Evolutionary conservation across 257 asterid species (phyloP), one percentile per base, ranked within the genome.

Genomic region (Jacaranda mimosifolia): DNA sequence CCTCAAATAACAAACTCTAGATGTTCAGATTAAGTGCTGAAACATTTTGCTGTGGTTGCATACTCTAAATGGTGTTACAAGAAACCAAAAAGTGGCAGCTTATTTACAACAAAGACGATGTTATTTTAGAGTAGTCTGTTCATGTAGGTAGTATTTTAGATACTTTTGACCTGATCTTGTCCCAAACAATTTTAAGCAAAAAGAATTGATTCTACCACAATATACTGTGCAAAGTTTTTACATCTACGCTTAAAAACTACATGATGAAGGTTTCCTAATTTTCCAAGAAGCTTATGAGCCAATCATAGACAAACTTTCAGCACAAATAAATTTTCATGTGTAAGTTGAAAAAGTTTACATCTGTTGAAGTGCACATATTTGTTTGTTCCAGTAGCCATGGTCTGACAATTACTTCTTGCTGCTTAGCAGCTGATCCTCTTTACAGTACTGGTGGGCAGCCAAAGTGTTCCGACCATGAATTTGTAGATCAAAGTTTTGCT

Each of bases 361-460:
- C 40, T 42, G n/a, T 62, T 59, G 52, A 42, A 38, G 62, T 48
- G 68, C 21, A 38, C 19, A 55, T 26, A 65, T 39, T 58, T 59
- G 58, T 84, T 63, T 58, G 42, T 26, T 36, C 68, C 68, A 72
- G 43, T 49, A 56, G 9, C 35, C 76, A 48, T 59, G 72, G 36
- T 78, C 76, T 72, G 77, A 72, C 68, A 72, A 64, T 72, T 72
- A 51, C 51, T 63, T 48, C 64, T 68, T 46, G 7, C 17, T 80
- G 60, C 79, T 83, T 75, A 55, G 85, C 89, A 93, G 99, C 93
- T 72, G 99, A 95, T 82, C 97, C 99, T 73, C 98, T 95, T 65
- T 95, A 95, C 80, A 75, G 81, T 83, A 78, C 83, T 68, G 94
- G 89, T 72, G 99, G 99, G 70, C 91, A 81, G 59, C 97, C 98